Conservation (phyloP, 768 basidiomycete species). For the Mycena leptocephala region DNA sequence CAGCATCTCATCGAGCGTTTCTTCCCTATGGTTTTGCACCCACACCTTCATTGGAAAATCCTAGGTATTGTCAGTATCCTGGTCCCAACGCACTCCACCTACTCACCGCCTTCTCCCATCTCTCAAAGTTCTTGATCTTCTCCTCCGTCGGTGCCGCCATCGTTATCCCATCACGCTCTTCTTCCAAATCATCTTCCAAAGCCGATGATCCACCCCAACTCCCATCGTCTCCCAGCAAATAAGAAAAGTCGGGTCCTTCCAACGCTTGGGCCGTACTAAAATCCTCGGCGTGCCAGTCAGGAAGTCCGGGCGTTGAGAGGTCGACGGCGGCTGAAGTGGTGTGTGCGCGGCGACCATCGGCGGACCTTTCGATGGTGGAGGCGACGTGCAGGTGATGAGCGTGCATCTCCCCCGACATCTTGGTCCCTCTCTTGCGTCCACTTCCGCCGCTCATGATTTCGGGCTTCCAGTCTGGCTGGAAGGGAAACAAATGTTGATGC, state of each 20-base stretch:
- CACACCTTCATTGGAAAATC: not conserved
- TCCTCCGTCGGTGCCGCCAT: not conserved
- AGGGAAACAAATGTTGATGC: too few relatives aligned
- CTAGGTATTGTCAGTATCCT: not conserved
- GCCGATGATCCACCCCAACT: not conserved
- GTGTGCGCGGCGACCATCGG: too few relatives aligned
- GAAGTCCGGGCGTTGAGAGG: too few relatives aligned
- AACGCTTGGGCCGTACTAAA: conserved; percentile 6
- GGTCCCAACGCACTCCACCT: too few relatives aligned
- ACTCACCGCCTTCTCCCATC: not conserved
- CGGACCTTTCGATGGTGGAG: too few relatives aligned
- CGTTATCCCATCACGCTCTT: not conserved
- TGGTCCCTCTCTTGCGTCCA: too few relatives aligned
- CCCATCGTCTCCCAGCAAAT: not conserved
- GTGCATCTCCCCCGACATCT: too few relatives aligned
- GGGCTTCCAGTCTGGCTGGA: too few relatives aligned
- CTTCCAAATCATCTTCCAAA: not conserved
- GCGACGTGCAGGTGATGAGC: too few relatives aligned
- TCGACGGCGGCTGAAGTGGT: too few relatives aligned
- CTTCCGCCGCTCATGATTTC: too few relatives aligned
- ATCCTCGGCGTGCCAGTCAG: not conserved
- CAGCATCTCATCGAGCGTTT: not conserved
- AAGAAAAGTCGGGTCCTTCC: not conserved
- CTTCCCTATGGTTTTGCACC: not conserved
- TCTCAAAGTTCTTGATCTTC: not conserved